Evolutionary conservation across 441 rosid genomes (phyloP).

Genomic region (Populus hybrid): DNA sequence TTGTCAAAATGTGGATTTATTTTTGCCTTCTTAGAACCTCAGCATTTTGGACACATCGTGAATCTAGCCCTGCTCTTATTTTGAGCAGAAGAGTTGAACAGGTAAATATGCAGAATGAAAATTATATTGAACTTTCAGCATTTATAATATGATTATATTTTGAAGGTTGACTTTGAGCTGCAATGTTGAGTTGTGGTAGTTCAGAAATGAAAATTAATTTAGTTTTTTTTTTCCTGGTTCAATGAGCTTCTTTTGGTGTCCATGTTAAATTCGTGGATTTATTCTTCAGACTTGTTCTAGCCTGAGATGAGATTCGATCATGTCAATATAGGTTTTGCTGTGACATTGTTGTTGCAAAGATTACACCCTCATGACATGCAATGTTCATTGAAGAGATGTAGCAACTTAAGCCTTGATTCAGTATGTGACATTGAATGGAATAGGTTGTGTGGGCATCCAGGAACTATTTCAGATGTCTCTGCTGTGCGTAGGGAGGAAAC

Average conservation of each 20-base stretch:
- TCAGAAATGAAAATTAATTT: slow-evolving; percentile 1
- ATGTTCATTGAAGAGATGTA: background rate
- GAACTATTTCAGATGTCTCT: background rate
- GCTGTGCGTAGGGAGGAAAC: background rate
- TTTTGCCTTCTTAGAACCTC: slow-evolving; percentile 1
- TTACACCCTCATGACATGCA: background rate
- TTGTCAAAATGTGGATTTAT: slow-evolving; percentile 10
- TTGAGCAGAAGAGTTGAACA: slow-evolving; percentile 23
- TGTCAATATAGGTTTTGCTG: background rate
- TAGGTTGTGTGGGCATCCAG: background rate
- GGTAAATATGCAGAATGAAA: slow-evolving; percentile 23
- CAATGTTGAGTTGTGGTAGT: slow-evolving; percentile 9
- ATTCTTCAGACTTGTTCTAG: background rate
- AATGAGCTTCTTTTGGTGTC: slow-evolving; percentile 3
- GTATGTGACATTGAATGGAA: background rate
- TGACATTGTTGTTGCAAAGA: background rate
- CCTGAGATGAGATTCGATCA: background rate
- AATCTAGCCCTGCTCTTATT: slow-evolving; percentile 13
- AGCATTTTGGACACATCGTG: slow-evolving; percentile 1
- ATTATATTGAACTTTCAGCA: slow-evolving; percentile 10
- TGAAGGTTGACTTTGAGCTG: slow-evolving; percentile 7
- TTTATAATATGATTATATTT: slow-evolving; percentile 8
- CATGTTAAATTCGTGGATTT: slow-evolving; percentile 1
- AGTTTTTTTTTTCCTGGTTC: background rate
- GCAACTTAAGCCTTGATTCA: background rate